Evolutionary conservation across 78 protist species (phyloP).

Genomic region (Tieghemostelium lacteum): DNA sequence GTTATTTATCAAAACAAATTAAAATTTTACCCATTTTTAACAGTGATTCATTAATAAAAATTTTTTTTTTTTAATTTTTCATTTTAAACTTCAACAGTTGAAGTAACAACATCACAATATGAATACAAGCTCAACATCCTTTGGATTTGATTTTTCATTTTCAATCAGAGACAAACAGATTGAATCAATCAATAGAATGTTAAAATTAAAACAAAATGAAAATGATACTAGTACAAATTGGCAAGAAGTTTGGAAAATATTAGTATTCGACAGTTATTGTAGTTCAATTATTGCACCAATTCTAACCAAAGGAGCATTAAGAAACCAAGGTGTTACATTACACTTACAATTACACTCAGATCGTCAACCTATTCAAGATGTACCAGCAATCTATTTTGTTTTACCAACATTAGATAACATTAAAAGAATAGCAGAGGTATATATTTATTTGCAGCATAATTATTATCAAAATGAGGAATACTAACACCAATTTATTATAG

Average conservation of each 20-base stretch:
- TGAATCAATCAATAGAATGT: constrained; percentile 46
- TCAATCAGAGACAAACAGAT: constrained; percentile 58
- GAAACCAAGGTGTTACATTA: constrained; percentile 93
- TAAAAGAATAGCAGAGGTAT: constrained; percentile 71
- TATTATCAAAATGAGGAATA: neutral
- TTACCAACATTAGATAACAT: constrained; percentile 91
- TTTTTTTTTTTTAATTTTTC: too few species aligned
- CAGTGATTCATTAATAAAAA: too few species aligned
- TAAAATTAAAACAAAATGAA: constrained; percentile 2
- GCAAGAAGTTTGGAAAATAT: constrained; percentile 85
- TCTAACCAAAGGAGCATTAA: constrained; percentile 87
- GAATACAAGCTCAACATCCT: too few species aligned
- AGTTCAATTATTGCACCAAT: constrained; percentile 88
- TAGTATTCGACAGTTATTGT: constrained; percentile 84
- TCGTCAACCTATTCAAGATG: constrained; percentile 92
- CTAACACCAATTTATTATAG: constrained; percentile 10
- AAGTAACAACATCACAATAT: too few species aligned
- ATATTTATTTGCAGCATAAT: neutral
- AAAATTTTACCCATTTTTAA: too few species aligned
- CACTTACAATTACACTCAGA: constrained; percentile 76
- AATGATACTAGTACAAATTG: constrained; percentile 17
- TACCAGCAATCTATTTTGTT: constrained; percentile 95
- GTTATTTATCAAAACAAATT: too few species aligned
- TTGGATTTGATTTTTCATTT: constrained; percentile 19
- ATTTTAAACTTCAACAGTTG: too few species aligned